Evolutionary conservation across 2,329 filamentous ascomycete species (phyloP), one percentile per base, ranked within the genome.

Genomic region (Lachnellula cervina): DNA sequence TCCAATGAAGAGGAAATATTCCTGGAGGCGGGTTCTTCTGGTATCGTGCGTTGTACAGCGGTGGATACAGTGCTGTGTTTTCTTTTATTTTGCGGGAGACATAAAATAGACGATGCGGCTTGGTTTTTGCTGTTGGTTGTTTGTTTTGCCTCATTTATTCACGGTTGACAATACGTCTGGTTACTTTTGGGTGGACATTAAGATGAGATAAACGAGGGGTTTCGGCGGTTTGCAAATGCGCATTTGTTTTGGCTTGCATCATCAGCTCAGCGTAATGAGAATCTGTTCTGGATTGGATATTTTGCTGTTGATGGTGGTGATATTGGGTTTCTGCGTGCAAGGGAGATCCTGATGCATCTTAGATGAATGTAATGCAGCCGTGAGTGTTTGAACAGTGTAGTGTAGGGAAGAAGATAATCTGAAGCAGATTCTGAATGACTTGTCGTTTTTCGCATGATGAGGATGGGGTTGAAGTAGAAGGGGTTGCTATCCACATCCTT

Each of bases 341-440:
- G 28, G 52, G 58, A 49, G 50, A 21, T 8, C 5, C 13, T 21
- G 9, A 50, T 56, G 54, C 54, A 52, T 52, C 51, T 52, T 21
- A 49, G 43, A 55, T 57, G 44, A 38, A 35, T 8, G n/a, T 46
- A 52, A 40, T 43, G 42, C 23, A 44, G 32, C 50, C 37, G 16
- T 38, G 47, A 48, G 61, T 59, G 54, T 57, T 49, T 52, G 51
- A 37, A 52, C 35, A 48, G 23, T 45, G 45, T 40, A 16, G 49
- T 21, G 32, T 40, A 40, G 51, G 37, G 44, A 32, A 32, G 38
- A 19, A 52, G n/a, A 34, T 37, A 55, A 54, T 42, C 11, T 54
- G 34, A n/a, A 34, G 28, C 23, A 47, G 42, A 32, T 54, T 37
- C 6, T 5, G 9, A 8, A 13, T 37, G 42, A 37, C 32, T 11